A percentile compares a stretch with the other conserved stretches of the same genome.
Evolutionary conservation across 257 asterid genomes (phyloP).

Genomic region (Solanum bulbocastanum): DNA sequence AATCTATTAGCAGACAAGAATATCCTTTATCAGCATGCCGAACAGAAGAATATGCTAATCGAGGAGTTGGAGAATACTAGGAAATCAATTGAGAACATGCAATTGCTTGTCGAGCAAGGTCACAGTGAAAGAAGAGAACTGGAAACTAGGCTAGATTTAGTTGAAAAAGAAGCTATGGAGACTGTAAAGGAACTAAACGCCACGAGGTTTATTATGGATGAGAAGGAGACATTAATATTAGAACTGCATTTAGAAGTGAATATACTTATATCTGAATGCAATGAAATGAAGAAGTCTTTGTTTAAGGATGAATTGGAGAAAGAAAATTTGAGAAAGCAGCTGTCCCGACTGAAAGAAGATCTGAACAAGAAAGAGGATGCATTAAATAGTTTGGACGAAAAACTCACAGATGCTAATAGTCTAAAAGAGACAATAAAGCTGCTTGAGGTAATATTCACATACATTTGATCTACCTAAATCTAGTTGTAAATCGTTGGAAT

Average conservation of each 20-base stretch:
- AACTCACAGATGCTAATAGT: slow-evolving; percentile 28
- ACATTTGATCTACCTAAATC: neutral
- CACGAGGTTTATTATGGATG: slow-evolving; percentile 31
- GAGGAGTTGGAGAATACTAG: slow-evolving; percentile 41
- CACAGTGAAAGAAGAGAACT: slow-evolving; percentile 39
- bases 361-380: slow-evolving; percentile 56
- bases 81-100: slow-evolving; percentile 33
- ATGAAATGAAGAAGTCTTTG: slow-evolving; percentile 24
- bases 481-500: neutral
- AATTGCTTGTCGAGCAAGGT: slow-evolving; percentile 28
- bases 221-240: slow-evolving; percentile 33
- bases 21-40: slow-evolving; percentile 26
- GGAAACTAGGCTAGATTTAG: slow-evolving; percentile 22
- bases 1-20: neutral
- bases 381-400: slow-evolving; percentile 44
- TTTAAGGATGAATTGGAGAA: slow-evolving; percentile 44
- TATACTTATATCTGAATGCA: slow-evolving; percentile 29
- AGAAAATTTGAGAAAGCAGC: slow-evolving; percentile 54
- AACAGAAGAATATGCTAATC: slow-evolving; percentile 28
- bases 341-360: slow-evolving; percentile 30
- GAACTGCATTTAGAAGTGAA: slow-evolving; percentile 43
- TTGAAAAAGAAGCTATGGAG: slow-evolving; percentile 32
- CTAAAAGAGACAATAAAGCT: slow-evolving; percentile 64
- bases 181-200: slow-evolving; percentile 23
- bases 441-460: slow-evolving; percentile 63